phyloP scores from a whole-genome alignment of 2,329 filamentous ascomycete species.

The Didymella lethalis region DNA sequence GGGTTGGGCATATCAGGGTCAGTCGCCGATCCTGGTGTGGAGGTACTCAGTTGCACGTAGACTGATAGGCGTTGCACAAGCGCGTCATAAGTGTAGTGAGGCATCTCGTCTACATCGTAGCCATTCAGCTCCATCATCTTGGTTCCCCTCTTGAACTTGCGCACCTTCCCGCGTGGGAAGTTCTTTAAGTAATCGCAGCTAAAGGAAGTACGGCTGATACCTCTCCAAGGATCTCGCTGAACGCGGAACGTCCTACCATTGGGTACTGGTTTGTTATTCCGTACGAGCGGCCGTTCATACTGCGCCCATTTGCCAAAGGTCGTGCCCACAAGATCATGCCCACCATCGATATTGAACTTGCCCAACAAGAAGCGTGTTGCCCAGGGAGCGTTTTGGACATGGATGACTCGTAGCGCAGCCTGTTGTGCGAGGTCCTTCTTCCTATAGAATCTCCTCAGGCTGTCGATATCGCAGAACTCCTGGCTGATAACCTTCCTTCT shows the following conservation, averaged over 20 bases:
- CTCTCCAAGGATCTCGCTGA: conserved; percentile 61
- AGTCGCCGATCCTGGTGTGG: conserved; percentile 47
- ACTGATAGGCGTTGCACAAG: conserved; percentile 60
- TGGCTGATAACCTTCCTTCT: conserved; percentile 57
- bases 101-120: conserved; percentile 55
- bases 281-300: conserved; percentile 56
- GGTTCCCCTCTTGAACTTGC: conserved; percentile 26
- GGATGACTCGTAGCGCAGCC: conserved; percentile 53
- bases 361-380: conserved; percentile 58
- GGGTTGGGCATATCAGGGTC: conserved; percentile 57
- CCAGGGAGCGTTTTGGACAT: conserved; percentile 64
- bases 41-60: conserved; percentile 60
- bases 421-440: conserved; percentile 46
- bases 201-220: conserved; percentile 59
- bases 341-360: conserved; percentile 62
- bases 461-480: conserved; percentile 57
- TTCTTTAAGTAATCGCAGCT: conserved; percentile 62
- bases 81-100: conserved; percentile 58
- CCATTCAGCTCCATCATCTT: conserved; percentile 61
- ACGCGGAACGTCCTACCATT: conserved; percentile 61
- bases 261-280: conserved; percentile 61
- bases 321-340: conserved; percentile 58
- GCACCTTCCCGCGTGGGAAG: conserved; percentile 46
- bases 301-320: conserved; percentile 60
- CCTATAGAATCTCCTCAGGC: conserved; percentile 56